phyloP scores from a whole-genome alignment of 129 eudicot genomes.

The Chrysanthemum makinoi region DNA sequence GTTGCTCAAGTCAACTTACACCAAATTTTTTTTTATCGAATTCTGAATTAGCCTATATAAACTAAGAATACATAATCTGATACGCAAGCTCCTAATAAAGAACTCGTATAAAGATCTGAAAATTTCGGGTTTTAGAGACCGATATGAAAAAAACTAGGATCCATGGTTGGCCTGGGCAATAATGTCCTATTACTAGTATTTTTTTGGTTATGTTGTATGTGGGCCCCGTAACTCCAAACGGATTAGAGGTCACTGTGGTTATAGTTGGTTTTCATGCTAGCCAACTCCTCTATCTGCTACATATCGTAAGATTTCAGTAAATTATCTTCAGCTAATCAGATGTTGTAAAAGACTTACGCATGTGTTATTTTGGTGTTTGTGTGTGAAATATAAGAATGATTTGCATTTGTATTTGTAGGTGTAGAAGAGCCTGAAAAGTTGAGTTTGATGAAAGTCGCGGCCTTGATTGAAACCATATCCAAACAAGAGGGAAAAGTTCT shows the following conservation, averaged over 20 bases:
- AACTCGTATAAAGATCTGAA: too few relatives aligned
- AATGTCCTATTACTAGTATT: too few relatives aligned
- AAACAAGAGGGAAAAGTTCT: slow-evolving; percentile 47
- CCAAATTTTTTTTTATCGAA: neutral
- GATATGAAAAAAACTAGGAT: too few relatives aligned
- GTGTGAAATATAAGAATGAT: slow-evolving; percentile 26
- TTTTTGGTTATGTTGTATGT: too few relatives aligned
- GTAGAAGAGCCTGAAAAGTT: slow-evolving; percentile 49
- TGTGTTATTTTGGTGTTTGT: slow-evolving; percentile 1
- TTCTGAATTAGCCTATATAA: neutral
- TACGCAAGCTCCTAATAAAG: neutral
- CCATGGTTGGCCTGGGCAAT: too few relatives aligned
- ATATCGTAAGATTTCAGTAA: too few relatives aligned
- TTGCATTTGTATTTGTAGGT: slow-evolving; percentile 29
- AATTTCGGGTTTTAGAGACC: too few relatives aligned
- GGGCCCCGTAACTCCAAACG: too few relatives aligned
- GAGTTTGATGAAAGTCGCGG: slow-evolving; percentile 74
- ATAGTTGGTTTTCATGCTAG: too few relatives aligned
- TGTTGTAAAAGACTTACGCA: neutral
- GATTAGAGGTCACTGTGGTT: too few relatives aligned
- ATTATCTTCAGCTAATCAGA: too few relatives aligned
- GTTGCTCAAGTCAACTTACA: slow-evolving; percentile 8
- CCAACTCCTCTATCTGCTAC: too few relatives aligned
- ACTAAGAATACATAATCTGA: slow-evolving; percentile 1
- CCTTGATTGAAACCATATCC: slow-evolving; percentile 60